Evolutionary conservation across 257 asterid species (phyloP).

Genomic region (Solanum etuberosum): DNA sequence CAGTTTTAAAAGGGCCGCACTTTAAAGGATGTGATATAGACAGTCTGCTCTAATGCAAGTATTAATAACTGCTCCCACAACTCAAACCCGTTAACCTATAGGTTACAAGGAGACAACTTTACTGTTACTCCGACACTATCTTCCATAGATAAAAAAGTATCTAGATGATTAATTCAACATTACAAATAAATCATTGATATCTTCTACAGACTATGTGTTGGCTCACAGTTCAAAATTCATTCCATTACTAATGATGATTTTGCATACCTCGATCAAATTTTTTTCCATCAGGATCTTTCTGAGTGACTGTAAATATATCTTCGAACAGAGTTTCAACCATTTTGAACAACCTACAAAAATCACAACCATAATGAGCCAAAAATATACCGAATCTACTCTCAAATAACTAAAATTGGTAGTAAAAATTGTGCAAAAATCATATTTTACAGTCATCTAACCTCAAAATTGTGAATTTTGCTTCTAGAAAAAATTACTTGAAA

Average conservation of each 20-base stretch:
- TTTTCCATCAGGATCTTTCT: constrained; percentile 70
- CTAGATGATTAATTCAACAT: neutral
- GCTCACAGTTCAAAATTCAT: neutral
- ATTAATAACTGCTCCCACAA: neutral
- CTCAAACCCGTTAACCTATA: neutral
- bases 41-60: neutral
- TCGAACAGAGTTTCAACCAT: constrained; percentile 82
- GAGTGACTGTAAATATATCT: constrained; percentile 60
- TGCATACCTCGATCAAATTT: constrained; percentile 61
- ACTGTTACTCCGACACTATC: neutral
- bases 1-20: neutral
- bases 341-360: constrained; percentile 12
- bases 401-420: neutral
- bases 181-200: neutral
- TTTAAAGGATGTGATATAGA: neutral
- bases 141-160: neutral
- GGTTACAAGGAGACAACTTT: neutral
- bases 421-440: neutral
- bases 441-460: neutral
- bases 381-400: neutral
- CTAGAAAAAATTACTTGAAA: neutral
- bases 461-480: neutral
- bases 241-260: neutral
- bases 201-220: neutral
- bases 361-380: neutral